phyloP scores from a whole-genome alignment of 371 early-diverging fungal genomes.

The Mucor circinelloides region DNA sequence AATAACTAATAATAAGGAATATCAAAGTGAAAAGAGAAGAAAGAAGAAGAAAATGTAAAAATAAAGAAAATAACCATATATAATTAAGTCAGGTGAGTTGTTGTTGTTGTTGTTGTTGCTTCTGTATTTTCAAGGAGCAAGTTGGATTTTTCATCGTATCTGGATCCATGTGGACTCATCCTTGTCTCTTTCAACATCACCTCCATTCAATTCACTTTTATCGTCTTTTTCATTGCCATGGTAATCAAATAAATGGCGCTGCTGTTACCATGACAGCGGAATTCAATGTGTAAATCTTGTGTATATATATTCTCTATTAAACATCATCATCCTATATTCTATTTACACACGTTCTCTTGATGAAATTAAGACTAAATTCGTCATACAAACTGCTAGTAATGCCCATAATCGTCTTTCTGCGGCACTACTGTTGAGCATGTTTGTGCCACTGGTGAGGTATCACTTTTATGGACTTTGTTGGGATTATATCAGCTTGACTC shows the following conservation, averaged over 20 bases:
- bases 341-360: neutral
- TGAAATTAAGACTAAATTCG: neutral
- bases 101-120: neutral
- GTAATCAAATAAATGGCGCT: neutral
- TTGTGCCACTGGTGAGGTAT: neutral
- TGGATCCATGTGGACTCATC: neutral
- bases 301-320: neutral
- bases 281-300: neutral
- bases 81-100: neutral
- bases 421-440: neutral
- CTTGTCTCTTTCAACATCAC: neutral
- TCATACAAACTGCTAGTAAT: neutral
- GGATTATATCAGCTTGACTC: neutral
- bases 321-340: neutral
- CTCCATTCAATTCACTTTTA: neutral
- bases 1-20: neutral
- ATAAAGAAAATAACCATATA: conserved; percentile 1
- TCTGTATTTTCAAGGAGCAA: neutral
- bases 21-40: neutral
- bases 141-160: neutral
- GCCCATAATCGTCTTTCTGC: neutral
- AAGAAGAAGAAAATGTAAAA: conserved; percentile 1
- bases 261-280: neutral
- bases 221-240: neutral
- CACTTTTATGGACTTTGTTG: neutral